Conservation (phyloP, 2,329 filamentous ascomycete genomes). For the Botrytis paeoniae region DNA sequence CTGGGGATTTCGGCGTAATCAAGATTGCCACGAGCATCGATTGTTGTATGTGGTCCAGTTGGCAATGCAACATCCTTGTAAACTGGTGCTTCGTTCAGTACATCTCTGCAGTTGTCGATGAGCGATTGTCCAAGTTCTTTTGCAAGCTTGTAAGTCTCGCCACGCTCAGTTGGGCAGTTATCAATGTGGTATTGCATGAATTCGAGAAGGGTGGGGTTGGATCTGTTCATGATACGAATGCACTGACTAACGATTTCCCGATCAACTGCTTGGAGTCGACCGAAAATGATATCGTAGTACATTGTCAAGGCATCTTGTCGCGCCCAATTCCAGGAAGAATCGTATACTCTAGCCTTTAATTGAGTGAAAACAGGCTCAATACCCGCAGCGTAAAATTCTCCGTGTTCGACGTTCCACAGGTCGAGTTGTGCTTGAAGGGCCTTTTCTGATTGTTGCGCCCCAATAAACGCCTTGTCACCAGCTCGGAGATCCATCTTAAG, state of each 20-base stretch:
- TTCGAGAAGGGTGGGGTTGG: slow-evolving; percentile 89
- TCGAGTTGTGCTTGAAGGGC: slow-evolving; percentile 91
- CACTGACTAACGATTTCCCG: slow-evolving; percentile 98
- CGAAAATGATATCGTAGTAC: slow-evolving; percentile 99
- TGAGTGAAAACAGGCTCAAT: slow-evolving; percentile 93
- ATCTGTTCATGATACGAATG: slow-evolving; percentile 98
- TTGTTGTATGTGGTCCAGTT: slow-evolving; percentile 87
- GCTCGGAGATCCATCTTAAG: slow-evolving; percentile 94
- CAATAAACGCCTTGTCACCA: slow-evolving; percentile 91
- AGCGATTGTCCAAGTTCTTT: slow-evolving; percentile 91
- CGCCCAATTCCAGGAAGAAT: slow-evolving; percentile 99
- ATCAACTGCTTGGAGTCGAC: slow-evolving; percentile 86
- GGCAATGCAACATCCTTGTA: slow-evolving; percentile 96
- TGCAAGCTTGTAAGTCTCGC: slow-evolving; percentile 96
- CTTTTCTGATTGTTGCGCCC: slow-evolving; percentile 79
- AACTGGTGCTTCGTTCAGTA: slow-evolving; percentile 75
- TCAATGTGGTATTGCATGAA: slow-evolving; percentile 99
- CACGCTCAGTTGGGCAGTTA: slow-evolving; percentile 93
- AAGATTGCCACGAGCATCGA: slow-evolving; percentile 88
- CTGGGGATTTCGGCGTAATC: slow-evolving; percentile 86
- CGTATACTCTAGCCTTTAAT: slow-evolving; percentile 92
- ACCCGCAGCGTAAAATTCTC: slow-evolving; percentile 90
- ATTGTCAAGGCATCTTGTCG: slow-evolving; percentile 95
- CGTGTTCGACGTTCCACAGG: slow-evolving; percentile 92
- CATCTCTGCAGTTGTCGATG: slow-evolving; percentile 96